Base-by-base conservation (phyloP, 2,329 filamentous ascomycete genomes). In the Pestalotiopsis sp. region DNA sequence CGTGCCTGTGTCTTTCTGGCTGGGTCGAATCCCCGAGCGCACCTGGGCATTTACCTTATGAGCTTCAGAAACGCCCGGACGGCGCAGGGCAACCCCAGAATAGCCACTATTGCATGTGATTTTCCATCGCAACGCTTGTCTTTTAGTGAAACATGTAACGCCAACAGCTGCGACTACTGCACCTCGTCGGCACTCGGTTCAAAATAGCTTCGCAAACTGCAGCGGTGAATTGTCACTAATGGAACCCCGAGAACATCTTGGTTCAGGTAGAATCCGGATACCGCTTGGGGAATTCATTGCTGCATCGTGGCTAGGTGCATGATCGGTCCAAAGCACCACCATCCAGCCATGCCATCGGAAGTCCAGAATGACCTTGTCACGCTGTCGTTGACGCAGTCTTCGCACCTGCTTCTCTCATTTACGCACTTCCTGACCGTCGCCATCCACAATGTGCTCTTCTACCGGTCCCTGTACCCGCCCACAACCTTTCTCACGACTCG, bases 391-490 rank as follows among this genome's bases (percentile, higher is more conserved):
- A 20, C 77, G 23, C 75, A 83, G 82, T 89, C 83, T 76, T 86
- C 78, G 78, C 83, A 78, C 66, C 88, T 95, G 72, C 86, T 95
- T 72, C 82, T 85, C 68, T 88, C 90, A 65, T 95, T 97, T 81
- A 89, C 88, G 70, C 89, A 91, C 76, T 97, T 97, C 82, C 88
- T 97, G 68, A 93, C 91, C 70, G 90, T 95, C 71, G 89, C 92
- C 74, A 89, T 95, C 72, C 95, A 98, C 84, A 93, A 93, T 69
- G 91, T 98, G 75, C 89, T 97, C 73, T 95, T 91, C 83, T 90
- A 96, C 76, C 92, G 95, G 74, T 81, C 81, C 69, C 89, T 97
- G 76, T 98, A 98, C 80, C 94, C 95, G 0, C 80, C 83, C 63
- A 82, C 88, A 36, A 93, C 93, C 45, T 98, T 97, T 82, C 87